Percentiles rank a stretch among this genome's conserved stretches.
phyloP scores from a whole-genome alignment of 2,329 filamentous ascomycete species.

The Colletotrichum lupini region DNA sequence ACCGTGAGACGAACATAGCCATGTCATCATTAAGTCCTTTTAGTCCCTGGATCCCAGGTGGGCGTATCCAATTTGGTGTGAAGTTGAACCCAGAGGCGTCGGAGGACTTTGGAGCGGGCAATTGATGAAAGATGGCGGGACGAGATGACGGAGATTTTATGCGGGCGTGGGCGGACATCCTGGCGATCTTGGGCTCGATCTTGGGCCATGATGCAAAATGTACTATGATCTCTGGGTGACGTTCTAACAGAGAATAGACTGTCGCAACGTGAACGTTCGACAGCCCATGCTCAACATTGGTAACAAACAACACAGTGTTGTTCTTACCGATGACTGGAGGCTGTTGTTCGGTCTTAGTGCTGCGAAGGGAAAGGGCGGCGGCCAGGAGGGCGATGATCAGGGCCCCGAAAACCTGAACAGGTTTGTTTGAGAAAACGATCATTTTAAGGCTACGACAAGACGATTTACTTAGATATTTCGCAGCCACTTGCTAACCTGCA shows the following conservation, averaged over 20 bases:
- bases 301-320: constrained; percentile 48
- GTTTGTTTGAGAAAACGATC: too few species aligned
- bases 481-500: too few species aligned
- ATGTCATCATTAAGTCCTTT: constrained; percentile 34
- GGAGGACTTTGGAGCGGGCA: constrained; percentile 38
- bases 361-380: background rate
- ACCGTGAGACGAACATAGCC: constrained; percentile 41
- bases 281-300: constrained; percentile 46
- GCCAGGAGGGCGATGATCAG: background rate
- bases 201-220: constrained; percentile 48
- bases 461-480: too few species aligned
- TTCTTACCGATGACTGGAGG: constrained; percentile 37
- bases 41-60: constrained; percentile 38
- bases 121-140: constrained; percentile 40
- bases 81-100: constrained; percentile 34
- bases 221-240: constrained; percentile 44
- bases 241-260: constrained; percentile 45
- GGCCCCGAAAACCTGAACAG: background rate
- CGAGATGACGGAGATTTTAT: constrained; percentile 29
- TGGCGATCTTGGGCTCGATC: constrained; percentile 25
- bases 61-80: constrained; percentile 31
- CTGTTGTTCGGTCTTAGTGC: background rate
- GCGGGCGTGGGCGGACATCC: constrained; percentile 33
- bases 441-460: too few species aligned
- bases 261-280: constrained; percentile 51